These are phyloP conservation scores for Penicillium canescens DNA, from an alignment of 495 filamentous ascomycete genomes.

Conservation along the genomic window DNA sequence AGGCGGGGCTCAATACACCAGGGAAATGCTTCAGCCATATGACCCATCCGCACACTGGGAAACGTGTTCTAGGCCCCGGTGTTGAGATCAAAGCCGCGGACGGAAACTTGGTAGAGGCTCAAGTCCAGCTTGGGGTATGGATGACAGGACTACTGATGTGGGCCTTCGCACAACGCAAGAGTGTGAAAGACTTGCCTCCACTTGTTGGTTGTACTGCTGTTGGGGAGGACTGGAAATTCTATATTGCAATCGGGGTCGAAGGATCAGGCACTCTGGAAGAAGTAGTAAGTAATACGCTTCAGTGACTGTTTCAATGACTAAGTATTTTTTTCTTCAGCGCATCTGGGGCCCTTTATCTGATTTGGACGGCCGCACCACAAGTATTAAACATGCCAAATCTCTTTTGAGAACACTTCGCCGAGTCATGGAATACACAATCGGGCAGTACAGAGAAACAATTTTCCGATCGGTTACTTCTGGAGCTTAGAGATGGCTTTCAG, in stretches of 20 bases:
- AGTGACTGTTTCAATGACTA: not conserved
- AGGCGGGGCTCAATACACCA: not conserved
- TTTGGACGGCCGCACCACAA: not conserved
- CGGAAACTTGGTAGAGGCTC: not conserved
- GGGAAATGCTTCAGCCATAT: too few relatives aligned
- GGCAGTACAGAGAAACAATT: not conserved
- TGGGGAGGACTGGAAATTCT: constrained; percentile 1
- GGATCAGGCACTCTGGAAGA: not conserved
- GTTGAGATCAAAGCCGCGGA: not conserved
- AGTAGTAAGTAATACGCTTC: not conserved
- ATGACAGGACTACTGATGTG: not conserved
- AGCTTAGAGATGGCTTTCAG: not conserved
- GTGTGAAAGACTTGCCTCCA: not conserved
- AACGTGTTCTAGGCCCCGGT: not conserved
- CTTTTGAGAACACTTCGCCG: not conserved
- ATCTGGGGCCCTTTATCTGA: constrained; percentile 1
- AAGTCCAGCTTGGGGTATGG: constrained; percentile 1
- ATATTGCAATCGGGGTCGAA: not conserved
- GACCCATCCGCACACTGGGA: constrained; percentile 1
- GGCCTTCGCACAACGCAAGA: not conserved
- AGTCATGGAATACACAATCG: not conserved
- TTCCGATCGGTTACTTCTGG: not conserved
- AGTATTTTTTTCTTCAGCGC: not conserved
- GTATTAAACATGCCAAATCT: not conserved
- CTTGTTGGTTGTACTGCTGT: constrained; percentile 1